Evolutionary conservation across 345 rosid species (phyloP), one percentile per base, ranked within the genome.

Genomic region (Alliaria petiolata): DNA sequence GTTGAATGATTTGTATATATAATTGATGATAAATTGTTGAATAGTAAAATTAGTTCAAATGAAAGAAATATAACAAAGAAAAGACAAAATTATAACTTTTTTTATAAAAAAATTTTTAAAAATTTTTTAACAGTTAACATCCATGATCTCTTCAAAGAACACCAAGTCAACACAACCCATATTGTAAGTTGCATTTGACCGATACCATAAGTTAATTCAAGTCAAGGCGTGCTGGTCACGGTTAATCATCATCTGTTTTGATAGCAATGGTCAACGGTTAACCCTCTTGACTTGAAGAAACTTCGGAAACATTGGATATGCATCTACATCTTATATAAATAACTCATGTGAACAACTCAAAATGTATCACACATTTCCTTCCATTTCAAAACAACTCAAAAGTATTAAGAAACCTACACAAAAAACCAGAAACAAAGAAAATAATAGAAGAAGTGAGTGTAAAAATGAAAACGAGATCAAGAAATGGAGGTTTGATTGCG

Each of bases 121-220:
- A 22, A n/a, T n/a, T n/a, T n/a, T n/a, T n/a, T 25, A 25, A 25
- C 26, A 25, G 2, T 25, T 14, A 34, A 56, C 9, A 34, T 19
- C 13, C 26, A 56, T 34, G 50, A 40, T 13, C 19, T 40, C 49
- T 60, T 57, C 66, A 58, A 38, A 49, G 20, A 20, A n/a, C 5
- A 74, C 67, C 43, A 57, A 74, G 61, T 65, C 78, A 65, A 58
- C 38, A 58, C 7, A 65, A 38, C n/a, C 77, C 71, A 73, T 57
- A 47, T n/a, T 65, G 30, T 19, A 56, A 14, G 71, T 73, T 73
- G 9, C 35, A 38, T 16, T 72, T 31, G 36, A 62, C 53, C 5
- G 15, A 4, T 16, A 14, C 46, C 28, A 16, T 1, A 19, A 39
- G 25, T n/a, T 8, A 10, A 35, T 20, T 3, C 46, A 67, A 73